Percentiles rank a stretch among this genome's conserved stretches.
Conservation (phyloP, 176 grass and related monocot genomes). For the Raddia distichophylla region DNA sequence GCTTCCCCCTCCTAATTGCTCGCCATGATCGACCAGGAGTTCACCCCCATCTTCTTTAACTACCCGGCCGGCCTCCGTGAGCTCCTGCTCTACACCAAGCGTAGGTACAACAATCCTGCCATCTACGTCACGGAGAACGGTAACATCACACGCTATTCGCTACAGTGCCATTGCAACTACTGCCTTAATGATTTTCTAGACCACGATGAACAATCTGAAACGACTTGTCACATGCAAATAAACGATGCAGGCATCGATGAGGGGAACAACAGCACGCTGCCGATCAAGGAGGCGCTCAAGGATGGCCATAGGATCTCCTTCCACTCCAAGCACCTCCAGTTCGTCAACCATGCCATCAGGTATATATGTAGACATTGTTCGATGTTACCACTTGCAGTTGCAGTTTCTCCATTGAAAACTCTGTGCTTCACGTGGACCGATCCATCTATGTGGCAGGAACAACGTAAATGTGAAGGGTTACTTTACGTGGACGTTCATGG, state of each 20-base stretch:
- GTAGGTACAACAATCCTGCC: slow-evolving; percentile 48
- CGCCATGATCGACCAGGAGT: too few relatives aligned
- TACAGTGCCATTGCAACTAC: too few relatives aligned
- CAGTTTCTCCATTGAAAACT: too few relatives aligned
- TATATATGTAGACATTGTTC: neutral
- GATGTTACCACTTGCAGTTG: too few relatives aligned
- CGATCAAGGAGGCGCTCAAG: slow-evolving; percentile 46
- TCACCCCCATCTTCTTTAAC: slow-evolving; percentile 47
- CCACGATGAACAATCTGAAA: neutral
- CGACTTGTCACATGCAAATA: too few relatives aligned
- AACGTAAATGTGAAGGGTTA: slow-evolving; percentile 49
- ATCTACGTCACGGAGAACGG: slow-evolving; percentile 60
- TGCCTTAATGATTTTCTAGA: neutral
- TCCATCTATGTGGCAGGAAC: neutral
- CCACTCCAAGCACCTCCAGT: slow-evolving; percentile 47
- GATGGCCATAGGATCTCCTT: slow-evolving; percentile 53
- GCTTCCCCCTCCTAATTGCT: too few relatives aligned
- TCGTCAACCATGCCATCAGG: slow-evolving; percentile 55
- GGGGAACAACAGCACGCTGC: slow-evolving; percentile 43
- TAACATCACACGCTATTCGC: neutral
- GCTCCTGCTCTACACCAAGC: slow-evolving; percentile 57
- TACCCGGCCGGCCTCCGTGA: slow-evolving; percentile 44
- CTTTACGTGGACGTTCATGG: slow-evolving; percentile 63
- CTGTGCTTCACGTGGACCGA: too few relatives aligned
- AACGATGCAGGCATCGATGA: slow-evolving; percentile 26